Base-by-base conservation (phyloP, 768 basidiomycete genomes). In the Pleurotus citrinopileatus region DNA sequence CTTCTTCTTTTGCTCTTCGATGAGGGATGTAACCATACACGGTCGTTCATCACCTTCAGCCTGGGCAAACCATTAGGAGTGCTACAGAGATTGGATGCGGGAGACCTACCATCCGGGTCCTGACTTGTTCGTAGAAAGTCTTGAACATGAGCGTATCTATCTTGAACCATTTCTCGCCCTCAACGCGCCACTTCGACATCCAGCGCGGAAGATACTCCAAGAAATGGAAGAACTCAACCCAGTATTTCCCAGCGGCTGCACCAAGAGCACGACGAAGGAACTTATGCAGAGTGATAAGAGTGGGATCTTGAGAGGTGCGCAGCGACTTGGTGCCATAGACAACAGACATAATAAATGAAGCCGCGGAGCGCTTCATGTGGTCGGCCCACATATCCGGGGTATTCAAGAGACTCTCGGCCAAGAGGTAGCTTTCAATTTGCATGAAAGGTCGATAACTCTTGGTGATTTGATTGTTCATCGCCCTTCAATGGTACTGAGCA, bases 201-300 rank as follows among this genome's bases (percentile, higher is more conserved):
- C 56, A 64, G 6, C 45, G 23, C 0, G 73, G 73, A 6, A 74
- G 51, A 36, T 63, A 54, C 37, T 59, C 60, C 62, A 75, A 65
- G 54, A 60, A 66, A 2, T 70, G 66, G 48, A 74, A 69, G 45
- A 68, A 63, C 53, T 74, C 73, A 20, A 73, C 72, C 22, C 70
- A 28, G 55, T 67, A 67, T 25, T 65, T 61, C 2, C 75, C 75
- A 32, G 73, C 74, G 7, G 65, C 64, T 2, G 75, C 70, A 8
- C 60, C 60, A 12, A 67, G 66, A 13, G 73, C 52, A 7, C 70
- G 29, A 6, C 57, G 42, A 8, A 65, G 57, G 27, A 66, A 60
- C 10, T 55, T 51, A 22, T 55, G 56, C 48, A 64, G 52, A 10
- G 51, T 32, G 32, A 51, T 37, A 9, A 51, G 48, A 15, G 70